Conservation (phyloP, 2,329 filamentous ascomycete genomes). For the Talaromyces sp. region DNA sequence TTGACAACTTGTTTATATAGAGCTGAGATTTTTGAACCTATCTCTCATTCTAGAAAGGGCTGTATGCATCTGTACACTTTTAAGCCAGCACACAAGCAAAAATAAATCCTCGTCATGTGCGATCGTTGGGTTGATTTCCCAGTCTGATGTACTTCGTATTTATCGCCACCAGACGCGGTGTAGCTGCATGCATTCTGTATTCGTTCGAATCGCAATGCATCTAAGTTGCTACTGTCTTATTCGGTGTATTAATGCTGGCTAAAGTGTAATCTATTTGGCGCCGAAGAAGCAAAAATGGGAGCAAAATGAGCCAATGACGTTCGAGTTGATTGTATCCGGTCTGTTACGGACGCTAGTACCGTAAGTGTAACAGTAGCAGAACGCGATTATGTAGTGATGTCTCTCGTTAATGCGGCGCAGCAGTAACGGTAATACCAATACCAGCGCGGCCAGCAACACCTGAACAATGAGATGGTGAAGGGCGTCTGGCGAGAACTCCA, state of each 20-base stretch:
- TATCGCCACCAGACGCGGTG: background rate
- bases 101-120: background rate
- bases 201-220: background rate
- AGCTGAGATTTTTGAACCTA: background rate
- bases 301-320: background rate
- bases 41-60: background rate
- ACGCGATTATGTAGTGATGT: background rate
- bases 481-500: constrained; percentile 8
- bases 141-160: background rate
- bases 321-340: constrained; percentile 10
- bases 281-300: background rate
- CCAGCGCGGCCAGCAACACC: background rate
- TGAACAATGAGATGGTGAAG: background rate
- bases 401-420: background rate
- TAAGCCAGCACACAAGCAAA: background rate
- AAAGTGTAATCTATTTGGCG: background rate
- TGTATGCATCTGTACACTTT: background rate
- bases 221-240: background rate
- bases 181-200: background rate
- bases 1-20: constrained; percentile 5
- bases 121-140: background rate
- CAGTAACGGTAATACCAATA: background rate
- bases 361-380: background rate
- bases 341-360: constrained; percentile 19
- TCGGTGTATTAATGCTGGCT: background rate